Percentiles rank a stretch among this genome's conserved stretches.
Evolutionary conservation across 352 stramenopile genomes (phyloP).

Genomic region (Phytophthora multivora): DNA sequence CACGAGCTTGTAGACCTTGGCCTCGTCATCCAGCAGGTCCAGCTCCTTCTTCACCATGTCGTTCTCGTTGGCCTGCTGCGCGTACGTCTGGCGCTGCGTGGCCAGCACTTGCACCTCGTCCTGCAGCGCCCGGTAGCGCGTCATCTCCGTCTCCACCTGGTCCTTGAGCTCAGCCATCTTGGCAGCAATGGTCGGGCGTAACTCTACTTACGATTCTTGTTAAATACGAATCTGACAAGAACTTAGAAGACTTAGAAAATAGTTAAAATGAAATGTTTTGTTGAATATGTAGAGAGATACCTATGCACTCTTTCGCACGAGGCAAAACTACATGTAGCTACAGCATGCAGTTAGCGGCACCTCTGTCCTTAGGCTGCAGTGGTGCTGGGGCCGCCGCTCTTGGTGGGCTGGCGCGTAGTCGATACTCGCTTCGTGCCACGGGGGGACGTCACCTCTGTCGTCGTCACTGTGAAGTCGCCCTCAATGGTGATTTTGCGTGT

Average conservation of each 20-base stretch:
- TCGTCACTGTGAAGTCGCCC: slow-evolving; percentile 27
- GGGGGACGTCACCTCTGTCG: slow-evolving; percentile 23
- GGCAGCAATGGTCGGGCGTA: too few species aligned
- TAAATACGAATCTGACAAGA: too few species aligned
- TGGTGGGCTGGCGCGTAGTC: slow-evolving; percentile 15
- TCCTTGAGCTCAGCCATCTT: slow-evolving; percentile 57
- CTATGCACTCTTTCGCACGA: neutral
- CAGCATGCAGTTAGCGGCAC: neutral
- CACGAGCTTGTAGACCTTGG: slow-evolving; percentile 95
- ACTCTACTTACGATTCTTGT: too few species aligned
- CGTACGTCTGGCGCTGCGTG: slow-evolving; percentile 89
- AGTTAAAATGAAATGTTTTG: neutral
- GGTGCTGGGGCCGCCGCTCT: slow-evolving; percentile 13
- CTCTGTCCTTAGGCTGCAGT: slow-evolving; percentile 11
- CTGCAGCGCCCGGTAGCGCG: slow-evolving; percentile 91
- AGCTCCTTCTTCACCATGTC: slow-evolving; percentile 96
- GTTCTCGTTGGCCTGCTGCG: slow-evolving; percentile 95
- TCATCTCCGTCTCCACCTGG: slow-evolving; percentile 89
- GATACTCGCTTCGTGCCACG: slow-evolving; percentile 23
- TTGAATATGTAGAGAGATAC: slow-evolving; percentile 1
- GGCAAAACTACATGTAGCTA: slow-evolving; percentile 6
- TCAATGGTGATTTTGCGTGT: slow-evolving; percentile 26
- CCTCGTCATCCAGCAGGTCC: slow-evolving; percentile 83
- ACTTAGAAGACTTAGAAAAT: too few species aligned
- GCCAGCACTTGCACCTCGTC: slow-evolving; percentile 88